A percentile compares a stretch with the other conserved stretches of the same genome.
These are phyloP conservation scores for Globisporangium spiculum DNA, from an alignment of 352 stramenopile genomes.

Conservation along the genomic window DNA sequence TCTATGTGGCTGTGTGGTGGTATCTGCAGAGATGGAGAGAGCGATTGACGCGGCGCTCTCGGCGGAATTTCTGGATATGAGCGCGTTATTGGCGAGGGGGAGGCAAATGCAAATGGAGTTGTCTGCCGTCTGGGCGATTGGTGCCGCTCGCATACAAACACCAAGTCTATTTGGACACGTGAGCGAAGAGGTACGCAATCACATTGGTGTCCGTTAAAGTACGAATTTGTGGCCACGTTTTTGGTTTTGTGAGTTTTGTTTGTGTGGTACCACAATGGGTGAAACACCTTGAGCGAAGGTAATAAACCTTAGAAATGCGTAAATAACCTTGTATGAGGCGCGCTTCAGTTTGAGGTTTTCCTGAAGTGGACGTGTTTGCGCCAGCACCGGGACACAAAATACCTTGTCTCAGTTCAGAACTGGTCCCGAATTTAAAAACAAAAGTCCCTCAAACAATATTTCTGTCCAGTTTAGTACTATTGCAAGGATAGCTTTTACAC, in stretches of 20 bases:
- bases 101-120: not conserved
- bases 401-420: constrained; percentile 6
- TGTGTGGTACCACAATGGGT: not conserved
- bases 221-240: not conserved
- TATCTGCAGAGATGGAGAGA: not conserved
- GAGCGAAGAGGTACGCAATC: not conserved
- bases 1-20: not conserved
- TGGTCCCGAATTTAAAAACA: not conserved
- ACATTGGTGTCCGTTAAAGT: not conserved
- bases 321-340: not conserved
- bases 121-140: not conserved
- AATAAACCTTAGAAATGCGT: not conserved
- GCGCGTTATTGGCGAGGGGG: not conserved
- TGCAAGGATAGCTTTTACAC: too few species aligned
- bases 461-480: too few species aligned
- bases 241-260: not conserved
- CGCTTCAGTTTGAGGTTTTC: constrained; percentile 12
- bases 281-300: not conserved
- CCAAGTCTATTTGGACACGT: not conserved
- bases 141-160: not conserved
- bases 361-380: constrained; percentile 6
- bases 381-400: not conserved
- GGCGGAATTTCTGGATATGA: constrained; percentile 6
- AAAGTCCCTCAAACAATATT: not conserved
- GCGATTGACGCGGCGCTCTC: not conserved